A percentile compares a stretch with the other conserved stretches of the same genome.
Conservation (phyloP, 805 yeast species). For the Wickerhamiella shivajii region DNA sequence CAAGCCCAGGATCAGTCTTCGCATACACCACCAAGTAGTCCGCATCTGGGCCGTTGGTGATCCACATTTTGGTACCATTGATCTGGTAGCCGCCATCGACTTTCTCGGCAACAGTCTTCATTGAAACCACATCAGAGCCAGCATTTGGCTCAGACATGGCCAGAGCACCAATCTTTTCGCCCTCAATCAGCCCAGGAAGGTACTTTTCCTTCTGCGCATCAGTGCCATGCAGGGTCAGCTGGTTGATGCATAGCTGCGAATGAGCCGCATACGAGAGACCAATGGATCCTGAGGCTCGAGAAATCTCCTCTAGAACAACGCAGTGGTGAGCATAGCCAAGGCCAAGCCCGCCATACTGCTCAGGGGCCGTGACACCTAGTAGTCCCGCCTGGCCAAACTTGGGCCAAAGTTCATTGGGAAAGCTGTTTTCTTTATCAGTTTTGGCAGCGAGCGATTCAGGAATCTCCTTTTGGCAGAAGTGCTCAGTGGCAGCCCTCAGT, state of each 20-base stretch:
- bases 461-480: constrained; percentile 20
- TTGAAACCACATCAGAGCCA: constrained; percentile 23
- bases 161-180: constrained; percentile 22
- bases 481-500: constrained; percentile 21
- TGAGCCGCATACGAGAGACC: constrained; percentile 24
- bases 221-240: constrained; percentile 20
- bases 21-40: constrained; percentile 23
- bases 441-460: constrained; percentile 20
- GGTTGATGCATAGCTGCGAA: constrained; percentile 24
- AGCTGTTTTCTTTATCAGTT: constrained; percentile 20
- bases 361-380: constrained; percentile 23
- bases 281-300: constrained; percentile 22
- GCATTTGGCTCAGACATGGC: constrained; percentile 25
- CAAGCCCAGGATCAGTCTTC: constrained; percentile 14
- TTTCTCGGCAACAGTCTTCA: constrained; percentile 21
- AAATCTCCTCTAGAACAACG: constrained; percentile 23
- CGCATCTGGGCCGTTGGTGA: constrained; percentile 25
- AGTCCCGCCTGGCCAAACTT: constrained; percentile 23
- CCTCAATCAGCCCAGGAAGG: constrained; percentile 21
- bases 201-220: constrained; percentile 20
- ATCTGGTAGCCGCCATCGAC: constrained; percentile 20
- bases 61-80: constrained; percentile 24
- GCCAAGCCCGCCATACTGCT: constrained; percentile 22
- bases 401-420: constrained; percentile 24
- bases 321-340: constrained; percentile 22